Base-by-base conservation (phyloP, 345 rosid species). In the Laguncularia racemosa region DNA sequence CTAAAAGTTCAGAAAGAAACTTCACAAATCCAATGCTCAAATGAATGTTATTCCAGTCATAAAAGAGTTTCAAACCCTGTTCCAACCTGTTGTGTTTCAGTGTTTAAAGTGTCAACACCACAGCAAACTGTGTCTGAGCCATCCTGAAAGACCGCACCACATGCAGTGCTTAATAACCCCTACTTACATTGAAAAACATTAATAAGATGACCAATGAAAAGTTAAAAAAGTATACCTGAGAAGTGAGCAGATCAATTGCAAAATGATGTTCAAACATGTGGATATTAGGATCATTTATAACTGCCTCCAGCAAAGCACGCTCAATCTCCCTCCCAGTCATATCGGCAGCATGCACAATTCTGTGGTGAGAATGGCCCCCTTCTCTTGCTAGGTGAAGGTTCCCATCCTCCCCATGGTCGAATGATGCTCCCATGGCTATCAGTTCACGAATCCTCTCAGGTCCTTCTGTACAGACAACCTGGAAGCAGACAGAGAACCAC, bases 241-340 rank as follows among this genome's bases (percentile, higher is more conserved):
- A 83, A 70, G 96, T 93, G 62, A 89, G 91, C 65, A 93, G 68
- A 79, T 93, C 99, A 52, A 89, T 77, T 2, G 91, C 99, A 56
- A 84, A 93, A 63, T 89, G 97, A 63, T 93, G 91, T 62, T 93
- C 77, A 72, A 86, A 93, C 57, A 93, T 73, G 14, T 73, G 68
- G 52, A 93, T 93, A 60, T 82, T 83, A 53, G 89, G 96, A 74
- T 89, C 91, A 33, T 73, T 79, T 65, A 73, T 60, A 65, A 85
- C 95, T 16, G 97, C 96, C 65, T 85, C 76, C 28, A 93, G 75
- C 44, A 93, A 77, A 70, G 99, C 97, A 63, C 99, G 79, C 70
- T 89, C 97, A 20, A 93, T 93, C 82, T 93, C 97, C 71, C 88
- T 79, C 68, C 99, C 99, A 21, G 99, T 93, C 95, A 89, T 85